Conservation (phyloP, 2,329 filamentous ascomycete species). For the Sphaerulina musiva region DNA sequence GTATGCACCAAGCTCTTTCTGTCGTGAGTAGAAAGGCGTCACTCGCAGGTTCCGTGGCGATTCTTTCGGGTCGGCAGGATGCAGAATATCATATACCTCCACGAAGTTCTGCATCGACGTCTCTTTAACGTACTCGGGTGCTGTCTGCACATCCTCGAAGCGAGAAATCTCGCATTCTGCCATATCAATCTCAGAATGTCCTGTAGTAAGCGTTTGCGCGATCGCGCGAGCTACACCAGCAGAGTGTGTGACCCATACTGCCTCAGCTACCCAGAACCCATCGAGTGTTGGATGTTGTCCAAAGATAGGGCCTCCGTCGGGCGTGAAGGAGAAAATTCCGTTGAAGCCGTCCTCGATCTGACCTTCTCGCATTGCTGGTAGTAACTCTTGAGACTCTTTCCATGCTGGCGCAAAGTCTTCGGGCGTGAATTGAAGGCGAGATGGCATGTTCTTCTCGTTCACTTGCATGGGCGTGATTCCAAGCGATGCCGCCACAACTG, state of each 20-base stretch:
- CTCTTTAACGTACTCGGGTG: conserved; percentile 50
- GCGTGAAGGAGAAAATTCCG: conserved; percentile 60
- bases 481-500: conserved; percentile 50
- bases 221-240: conserved; percentile 57
- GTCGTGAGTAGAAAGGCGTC: conserved; percentile 52
- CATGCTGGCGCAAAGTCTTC: conserved; percentile 57
- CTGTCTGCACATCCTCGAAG: conserved; percentile 57
- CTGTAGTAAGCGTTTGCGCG: conserved; percentile 53
- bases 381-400: conserved; percentile 49
- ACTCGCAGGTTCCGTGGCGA: conserved; percentile 54
- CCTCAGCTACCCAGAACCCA: conserved; percentile 59
- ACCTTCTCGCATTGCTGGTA: conserved; percentile 48
- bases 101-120: conserved; percentile 57
- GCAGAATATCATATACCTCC: conserved; percentile 59
- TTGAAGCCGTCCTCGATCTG: conserved; percentile 57
- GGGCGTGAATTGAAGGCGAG: conserved; percentile 53
- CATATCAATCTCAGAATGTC: conserved; percentile 51
- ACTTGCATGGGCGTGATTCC: conserved; percentile 50
- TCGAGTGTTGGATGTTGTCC: conserved; percentile 54
- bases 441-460: conserved; percentile 57
- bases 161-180: conserved; percentile 54
- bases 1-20: conserved; percentile 51
- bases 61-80: conserved; percentile 52
- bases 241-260: conserved; percentile 62
- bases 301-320: conserved; percentile 55